A percentile compares a stretch with the other conserved stretches of the same genome.
Evolutionary conservation across 345 rosid species (phyloP).

Genomic region (Sisymbrium irio): DNA sequence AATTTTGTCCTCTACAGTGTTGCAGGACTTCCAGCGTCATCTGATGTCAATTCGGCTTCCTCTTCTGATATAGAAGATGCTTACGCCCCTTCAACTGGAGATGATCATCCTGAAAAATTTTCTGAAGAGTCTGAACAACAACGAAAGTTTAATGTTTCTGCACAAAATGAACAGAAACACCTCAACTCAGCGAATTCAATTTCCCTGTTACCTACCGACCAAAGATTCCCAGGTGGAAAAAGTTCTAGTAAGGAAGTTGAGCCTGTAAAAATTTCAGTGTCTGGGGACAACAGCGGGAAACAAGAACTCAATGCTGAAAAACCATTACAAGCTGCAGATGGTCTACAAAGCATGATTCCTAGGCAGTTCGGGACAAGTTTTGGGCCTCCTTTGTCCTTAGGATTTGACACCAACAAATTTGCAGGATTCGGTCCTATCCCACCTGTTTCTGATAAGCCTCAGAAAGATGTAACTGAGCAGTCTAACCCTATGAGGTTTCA

Average conservation of each 20-base stretch:
- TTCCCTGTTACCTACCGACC: constrained; percentile 22
- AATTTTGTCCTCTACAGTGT: constrained; percentile 43
- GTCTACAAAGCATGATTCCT: constrained; percentile 35
- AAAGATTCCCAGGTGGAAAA: constrained; percentile 17
- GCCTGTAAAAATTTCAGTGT: constrained; percentile 27
- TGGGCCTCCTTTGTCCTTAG: constrained; percentile 40
- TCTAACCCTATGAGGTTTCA: constrained; percentile 29
- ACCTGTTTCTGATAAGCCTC: constrained; percentile 41
- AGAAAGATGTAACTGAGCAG: constrained; percentile 31
- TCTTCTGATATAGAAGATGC: constrained; percentile 58
- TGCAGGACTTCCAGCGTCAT: constrained; percentile 39
- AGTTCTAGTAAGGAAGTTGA: constrained; percentile 24
- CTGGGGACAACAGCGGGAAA: constrained; percentile 35
- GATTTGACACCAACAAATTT: constrained; percentile 37
- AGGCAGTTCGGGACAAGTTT: constrained; percentile 39
- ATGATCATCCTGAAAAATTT: constrained; percentile 34
- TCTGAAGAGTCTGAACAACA: constrained; percentile 36
- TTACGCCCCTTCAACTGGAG: constrained; percentile 30
- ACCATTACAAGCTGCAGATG: constrained; percentile 32
- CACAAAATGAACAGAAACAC: constrained; percentile 33
- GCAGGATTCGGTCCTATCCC: constrained; percentile 34
- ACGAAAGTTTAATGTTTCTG: constrained; percentile 29
- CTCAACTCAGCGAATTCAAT: constrained; percentile 34
- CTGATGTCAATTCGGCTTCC: constrained; percentile 36
- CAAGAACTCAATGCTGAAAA: constrained; percentile 32